phyloP scores from a whole-genome alignment of 495 filamentous ascomycete species.

The Podospora tetraspora region DNA sequence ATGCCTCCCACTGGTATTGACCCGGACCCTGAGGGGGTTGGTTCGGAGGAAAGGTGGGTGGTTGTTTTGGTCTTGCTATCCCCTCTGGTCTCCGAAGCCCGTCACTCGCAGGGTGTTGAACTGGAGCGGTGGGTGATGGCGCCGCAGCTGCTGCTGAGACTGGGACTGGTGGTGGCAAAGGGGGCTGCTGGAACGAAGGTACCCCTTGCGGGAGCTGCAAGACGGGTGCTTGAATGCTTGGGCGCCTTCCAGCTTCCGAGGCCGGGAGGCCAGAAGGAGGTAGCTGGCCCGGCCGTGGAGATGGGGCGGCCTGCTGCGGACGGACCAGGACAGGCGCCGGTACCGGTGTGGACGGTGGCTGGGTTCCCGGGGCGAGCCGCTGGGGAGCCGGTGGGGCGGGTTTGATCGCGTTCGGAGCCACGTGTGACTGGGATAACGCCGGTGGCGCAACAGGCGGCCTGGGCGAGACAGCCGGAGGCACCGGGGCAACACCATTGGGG shows the following conservation, averaged over 20 bases:
- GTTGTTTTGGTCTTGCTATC: slow-evolving; percentile 13
- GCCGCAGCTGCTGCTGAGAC: neutral
- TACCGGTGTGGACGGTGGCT: neutral
- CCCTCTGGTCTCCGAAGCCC: slow-evolving; percentile 30
- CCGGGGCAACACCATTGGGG: slow-evolving; percentile 1
- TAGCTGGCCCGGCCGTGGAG: slow-evolving; percentile 15
- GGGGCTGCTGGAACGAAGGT: slow-evolving; percentile 24
- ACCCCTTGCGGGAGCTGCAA: slow-evolving; percentile 40
- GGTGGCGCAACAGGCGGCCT: neutral
- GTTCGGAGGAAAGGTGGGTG: slow-evolving; percentile 7
- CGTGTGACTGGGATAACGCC: neutral
- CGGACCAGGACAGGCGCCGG: slow-evolving; percentile 4
- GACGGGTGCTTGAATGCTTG: slow-evolving; percentile 28
- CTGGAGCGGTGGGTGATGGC: slow-evolving; percentile 10
- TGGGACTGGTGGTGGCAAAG: slow-evolving; percentile 14
- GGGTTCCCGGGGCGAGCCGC: neutral
- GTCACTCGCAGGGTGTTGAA: slow-evolving; percentile 18
- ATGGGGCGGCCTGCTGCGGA: slow-evolving; percentile 16
- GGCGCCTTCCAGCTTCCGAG: slow-evolving; percentile 13
- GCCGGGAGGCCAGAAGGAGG: neutral
- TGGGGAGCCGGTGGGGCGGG: neutral
- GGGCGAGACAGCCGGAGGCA: neutral
- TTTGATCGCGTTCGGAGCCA: neutral
- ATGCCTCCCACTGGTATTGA: slow-evolving; percentile 47
- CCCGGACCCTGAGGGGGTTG: slow-evolving; percentile 17